Conservation (phyloP, 2,329 filamentous ascomycete species). For the Fusarium cyanostomum region DNA sequence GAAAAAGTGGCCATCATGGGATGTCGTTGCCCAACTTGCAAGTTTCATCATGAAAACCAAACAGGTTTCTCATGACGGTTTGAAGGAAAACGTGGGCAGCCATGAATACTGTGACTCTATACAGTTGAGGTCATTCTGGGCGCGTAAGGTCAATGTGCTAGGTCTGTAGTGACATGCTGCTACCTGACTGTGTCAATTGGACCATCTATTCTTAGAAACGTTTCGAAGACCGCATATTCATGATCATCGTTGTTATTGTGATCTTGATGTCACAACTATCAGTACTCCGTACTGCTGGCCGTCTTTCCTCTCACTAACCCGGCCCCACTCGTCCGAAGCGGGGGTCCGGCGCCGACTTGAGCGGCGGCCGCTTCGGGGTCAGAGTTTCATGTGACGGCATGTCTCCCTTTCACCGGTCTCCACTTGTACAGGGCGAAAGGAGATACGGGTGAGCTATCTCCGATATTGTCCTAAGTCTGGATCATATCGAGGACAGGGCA, state of each 20-base stretch:
- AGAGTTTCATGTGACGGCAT: neutral
- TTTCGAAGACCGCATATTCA: no score
- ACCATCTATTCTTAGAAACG: neutral
- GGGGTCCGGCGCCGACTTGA: slow-evolving; percentile 1
- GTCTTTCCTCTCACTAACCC: neutral
- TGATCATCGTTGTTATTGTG: no score
- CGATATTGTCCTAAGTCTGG: neutral
- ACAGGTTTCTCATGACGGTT: slow-evolving; percentile 18
- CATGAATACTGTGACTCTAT: neutral
- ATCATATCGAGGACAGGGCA: neutral
- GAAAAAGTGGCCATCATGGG: neutral
- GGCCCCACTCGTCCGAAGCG: slow-evolving; percentile 29
- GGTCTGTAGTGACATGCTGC: neutral
- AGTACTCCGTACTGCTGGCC: neutral
- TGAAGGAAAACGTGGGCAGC: neutral
- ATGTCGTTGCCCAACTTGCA: neutral
- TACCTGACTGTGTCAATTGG: neutral
- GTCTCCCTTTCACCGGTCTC: neutral
- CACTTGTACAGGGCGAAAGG: neutral
- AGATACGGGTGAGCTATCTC: neutral
- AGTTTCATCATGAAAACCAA: slow-evolving; percentile 16
- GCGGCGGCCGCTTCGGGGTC: neutral
- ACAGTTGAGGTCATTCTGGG: neutral
- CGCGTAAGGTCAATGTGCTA: neutral
- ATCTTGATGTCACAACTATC: no score